Evolutionary conservation across 1,284 basidiomycete species (phyloP).

Genomic region (Tremellales sp.): DNA sequence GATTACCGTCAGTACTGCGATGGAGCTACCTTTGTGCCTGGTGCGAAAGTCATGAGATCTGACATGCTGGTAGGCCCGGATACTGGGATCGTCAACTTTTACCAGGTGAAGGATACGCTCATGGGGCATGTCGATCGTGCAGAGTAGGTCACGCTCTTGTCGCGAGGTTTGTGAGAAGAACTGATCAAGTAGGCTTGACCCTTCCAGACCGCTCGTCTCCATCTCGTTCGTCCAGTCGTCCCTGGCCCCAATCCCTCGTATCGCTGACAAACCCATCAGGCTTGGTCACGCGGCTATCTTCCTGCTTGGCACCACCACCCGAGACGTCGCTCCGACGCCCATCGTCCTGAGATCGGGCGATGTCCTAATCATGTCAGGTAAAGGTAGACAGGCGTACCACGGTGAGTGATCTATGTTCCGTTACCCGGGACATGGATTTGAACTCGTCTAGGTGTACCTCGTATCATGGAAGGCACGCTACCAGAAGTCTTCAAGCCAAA

Average conservation of each 20-base stretch:
- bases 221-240: slow-evolving; percentile 62
- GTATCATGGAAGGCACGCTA: slow-evolving; percentile 72
- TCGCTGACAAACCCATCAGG: slow-evolving; percentile 51
- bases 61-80: slow-evolving; percentile 62
- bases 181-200: slow-evolving; percentile 55
- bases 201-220: slow-evolving; percentile 72
- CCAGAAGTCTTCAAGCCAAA: slow-evolving; percentile 58
- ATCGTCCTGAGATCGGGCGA: slow-evolving; percentile 83
- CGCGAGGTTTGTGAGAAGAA: neutral
- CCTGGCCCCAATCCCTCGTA: slow-evolving; percentile 1
- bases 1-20: slow-evolving; percentile 60
- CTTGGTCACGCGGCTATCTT: slow-evolving; percentile 82
- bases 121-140: slow-evolving; percentile 93
- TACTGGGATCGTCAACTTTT: slow-evolving; percentile 90
- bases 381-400: slow-evolving; percentile 77
- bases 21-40: no score
- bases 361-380: slow-evolving; percentile 83
- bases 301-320: slow-evolving; percentile 75
- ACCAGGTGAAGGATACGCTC: slow-evolving; percentile 75
- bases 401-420: slow-evolving; percentile 52
- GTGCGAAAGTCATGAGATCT: neutral
- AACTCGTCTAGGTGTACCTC: slow-evolving; percentile 64
- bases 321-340: slow-evolving; percentile 69
- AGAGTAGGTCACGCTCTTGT: slow-evolving; percentile 50
- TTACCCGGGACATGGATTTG: neutral